Evolutionary conservation across 2,329 filamentous ascomycete genomes (phyloP), one percentile per base, ranked within the genome.

Genomic region (Phaeosphaeriaceae sp.): DNA sequence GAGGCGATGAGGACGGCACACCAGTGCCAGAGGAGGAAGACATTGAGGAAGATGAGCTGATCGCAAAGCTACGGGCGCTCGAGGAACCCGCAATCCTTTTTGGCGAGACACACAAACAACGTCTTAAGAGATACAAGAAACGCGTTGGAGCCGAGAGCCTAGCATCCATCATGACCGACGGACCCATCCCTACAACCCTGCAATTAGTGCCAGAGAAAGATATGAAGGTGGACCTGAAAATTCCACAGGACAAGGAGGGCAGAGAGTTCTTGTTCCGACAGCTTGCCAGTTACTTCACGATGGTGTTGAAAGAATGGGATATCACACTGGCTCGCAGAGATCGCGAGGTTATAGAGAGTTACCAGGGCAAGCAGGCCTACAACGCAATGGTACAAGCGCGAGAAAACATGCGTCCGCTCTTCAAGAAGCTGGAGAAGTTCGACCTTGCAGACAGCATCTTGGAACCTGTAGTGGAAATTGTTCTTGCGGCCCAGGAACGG

Each of bases 261-360:
- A 86, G 88, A 47, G 81, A 85, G 46, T 93, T 90, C 77, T 81
- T 99, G 42, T 94, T 90, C 80, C 85, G 94, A 11, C 94, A 99
- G 78, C 84, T 99, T 55, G 91, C 91, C 20, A 95, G 91, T 49
- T 99, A 97, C 82, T 98, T 99, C 81, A 96, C 91, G 53, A 92
- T 99, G 88, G 88, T 99, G n/a, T 82, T 99, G 57, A 86, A 84
- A 46, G 94, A 96, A 76, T 99, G 96, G 90, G 88, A 93, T 68
- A 74, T 81, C 42, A 93, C 93, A 5, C 86, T 99, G 69, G 86
- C 86, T 6, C 79, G 81, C 48, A 84, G 88, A 49, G 80, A 85
- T 25, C 68, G 78, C 9, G 80, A 82, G 1, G 83, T 89, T 31
- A 87, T 91, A 67, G 86, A 89, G 59, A 93, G 91, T 25, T 90